Conservation (phyloP, 2,329 filamentous ascomycete genomes). For the Tolypocladium nubicola region DNA sequence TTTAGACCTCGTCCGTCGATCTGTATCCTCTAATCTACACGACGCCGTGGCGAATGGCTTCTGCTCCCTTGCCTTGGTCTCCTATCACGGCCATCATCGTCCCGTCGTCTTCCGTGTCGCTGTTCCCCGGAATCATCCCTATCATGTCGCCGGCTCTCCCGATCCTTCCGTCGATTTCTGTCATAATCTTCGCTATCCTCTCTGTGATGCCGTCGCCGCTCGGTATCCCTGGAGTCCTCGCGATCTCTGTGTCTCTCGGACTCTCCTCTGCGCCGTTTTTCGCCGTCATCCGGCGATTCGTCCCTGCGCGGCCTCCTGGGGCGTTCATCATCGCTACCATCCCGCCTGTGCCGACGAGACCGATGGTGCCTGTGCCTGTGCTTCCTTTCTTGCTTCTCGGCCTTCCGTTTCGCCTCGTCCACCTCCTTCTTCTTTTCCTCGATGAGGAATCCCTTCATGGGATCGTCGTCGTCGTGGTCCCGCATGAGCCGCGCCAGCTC, state of each 20-base stretch:
- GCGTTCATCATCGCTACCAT: conserved; percentile 16
- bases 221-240: conserved; percentile 15
- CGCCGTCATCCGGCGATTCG: conserved; percentile 17
- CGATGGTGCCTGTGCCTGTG: conserved; percentile 37
- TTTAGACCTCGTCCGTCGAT: conserved; percentile 9
- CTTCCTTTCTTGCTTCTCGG: conserved; percentile 37
- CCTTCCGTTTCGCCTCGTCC: conserved; percentile 49
- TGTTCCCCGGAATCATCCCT: conserved; percentile 18
- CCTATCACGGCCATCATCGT: conserved; percentile 15
- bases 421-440: conserved; percentile 88
- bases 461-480: conserved; percentile 89
- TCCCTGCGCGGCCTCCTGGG: conserved; percentile 13
- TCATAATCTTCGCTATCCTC: conserved; percentile 7
- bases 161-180: conserved; percentile 6
- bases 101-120: conserved; percentile 13
- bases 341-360: conserved; percentile 3
- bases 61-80: conserved; percentile 22
- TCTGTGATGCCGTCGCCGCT: conserved; percentile 11
- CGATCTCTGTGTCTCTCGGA: conserved; percentile 16
- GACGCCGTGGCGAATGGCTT: conserved; percentile 30
- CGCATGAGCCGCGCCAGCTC: conserved; percentile 66
- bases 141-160: conserved; percentile 12
- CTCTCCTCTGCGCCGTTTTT: conserved; percentile 16
- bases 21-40: conserved; percentile 13
- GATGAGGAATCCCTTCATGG: conserved; percentile 88